These are phyloP conservation scores for Vinca minor DNA, from an alignment of 257 asterid genomes.

Conservation along the genomic window DNA sequence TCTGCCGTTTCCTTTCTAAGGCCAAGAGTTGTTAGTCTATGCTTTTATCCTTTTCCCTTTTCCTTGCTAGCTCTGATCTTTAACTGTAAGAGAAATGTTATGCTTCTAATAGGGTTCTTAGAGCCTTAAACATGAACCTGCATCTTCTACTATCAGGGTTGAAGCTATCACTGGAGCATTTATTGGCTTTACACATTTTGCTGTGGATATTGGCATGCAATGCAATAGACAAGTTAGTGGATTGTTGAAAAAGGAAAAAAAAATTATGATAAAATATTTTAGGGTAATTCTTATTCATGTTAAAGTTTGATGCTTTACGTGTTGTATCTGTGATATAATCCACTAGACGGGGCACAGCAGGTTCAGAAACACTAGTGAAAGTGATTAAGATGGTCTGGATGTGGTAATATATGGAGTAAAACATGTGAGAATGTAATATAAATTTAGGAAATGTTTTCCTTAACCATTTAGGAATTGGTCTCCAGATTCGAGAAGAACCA, in stretches of 20 bases:
- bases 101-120: neutral
- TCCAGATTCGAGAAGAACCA: neutral
- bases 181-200: neutral
- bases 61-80: neutral
- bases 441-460: neutral
- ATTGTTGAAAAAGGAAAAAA: too few species aligned
- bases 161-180: neutral
- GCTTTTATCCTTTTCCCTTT: neutral
- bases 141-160: neutral
- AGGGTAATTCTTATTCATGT: neutral
- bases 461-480: neutral
- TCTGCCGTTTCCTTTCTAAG: neutral
- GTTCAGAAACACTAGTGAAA: neutral
- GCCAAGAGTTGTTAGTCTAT: neutral
- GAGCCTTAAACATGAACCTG: neutral
- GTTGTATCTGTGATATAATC: neutral
- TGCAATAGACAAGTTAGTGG: neutral
- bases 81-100: neutral
- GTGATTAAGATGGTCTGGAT: neutral
- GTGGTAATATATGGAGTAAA: neutral
- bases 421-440: neutral
- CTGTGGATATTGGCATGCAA: neutral
- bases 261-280: neutral
- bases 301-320: neutral
- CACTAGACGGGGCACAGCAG: neutral